Evolutionary conservation across 2,329 filamentous ascomycete genomes (phyloP).

Genomic region (Grosmannia clavigera): DNA sequence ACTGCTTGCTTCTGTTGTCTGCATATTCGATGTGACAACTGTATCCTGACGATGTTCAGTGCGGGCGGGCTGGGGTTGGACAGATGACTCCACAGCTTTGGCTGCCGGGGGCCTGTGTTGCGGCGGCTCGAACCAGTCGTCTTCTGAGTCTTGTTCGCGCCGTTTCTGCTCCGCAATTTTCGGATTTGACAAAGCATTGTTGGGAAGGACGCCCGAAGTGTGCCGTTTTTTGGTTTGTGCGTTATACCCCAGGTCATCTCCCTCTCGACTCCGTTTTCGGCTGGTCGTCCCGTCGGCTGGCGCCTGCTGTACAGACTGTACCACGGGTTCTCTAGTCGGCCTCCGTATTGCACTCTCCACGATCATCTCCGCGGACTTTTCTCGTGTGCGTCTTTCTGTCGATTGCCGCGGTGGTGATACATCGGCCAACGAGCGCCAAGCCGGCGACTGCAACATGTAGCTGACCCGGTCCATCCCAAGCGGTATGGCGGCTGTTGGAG

Average conservation of each 20-base stretch:
- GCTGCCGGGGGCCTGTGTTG: background rate
- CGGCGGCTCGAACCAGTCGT: slow-evolving; percentile 3
- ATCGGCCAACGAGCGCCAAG: background rate
- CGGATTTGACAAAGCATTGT: no score
- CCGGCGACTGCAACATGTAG: slow-evolving; percentile 1
- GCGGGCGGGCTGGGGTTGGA: background rate
- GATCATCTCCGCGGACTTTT: background rate
- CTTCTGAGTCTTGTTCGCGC: background rate
- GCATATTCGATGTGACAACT: background rate
- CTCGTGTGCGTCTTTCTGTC: background rate
- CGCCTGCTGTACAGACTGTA: background rate
- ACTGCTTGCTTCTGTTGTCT: background rate
- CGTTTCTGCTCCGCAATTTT: background rate
- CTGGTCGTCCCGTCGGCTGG: background rate
- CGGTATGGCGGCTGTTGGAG: slow-evolving; percentile 1
- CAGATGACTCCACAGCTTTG: background rate
- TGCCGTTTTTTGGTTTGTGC: background rate
- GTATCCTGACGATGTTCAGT: slow-evolving; percentile 2
- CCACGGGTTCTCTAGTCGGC: background rate
- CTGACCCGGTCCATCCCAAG: background rate
- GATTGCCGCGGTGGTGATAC: background rate
- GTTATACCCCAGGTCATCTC: no score
- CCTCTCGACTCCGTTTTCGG: background rate
- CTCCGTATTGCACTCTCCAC: background rate
- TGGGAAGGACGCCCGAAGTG: background rate